Base-by-base conservation (phyloP, 257 asterid genomes). In the Henckelia pumila region DNA sequence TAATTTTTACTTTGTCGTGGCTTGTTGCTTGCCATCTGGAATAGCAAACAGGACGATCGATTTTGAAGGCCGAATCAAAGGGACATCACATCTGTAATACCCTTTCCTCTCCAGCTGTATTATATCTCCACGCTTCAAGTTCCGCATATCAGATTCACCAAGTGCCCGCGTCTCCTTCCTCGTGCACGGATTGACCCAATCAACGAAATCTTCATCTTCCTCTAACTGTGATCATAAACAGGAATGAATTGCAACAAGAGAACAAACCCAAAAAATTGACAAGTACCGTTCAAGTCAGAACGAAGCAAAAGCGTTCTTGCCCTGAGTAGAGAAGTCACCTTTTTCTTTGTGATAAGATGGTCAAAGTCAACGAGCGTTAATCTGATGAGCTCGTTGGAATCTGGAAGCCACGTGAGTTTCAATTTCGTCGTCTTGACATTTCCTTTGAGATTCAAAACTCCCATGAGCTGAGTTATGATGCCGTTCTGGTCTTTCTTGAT, bases 61-160 rank as follows among this genome's bases (percentile, higher is more conserved):
- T 78, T 88, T 84, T 2, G 95, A 81, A 6, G 95, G 65, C 66
- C 91, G 87, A 24, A 84, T 4, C 19, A 83, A 74, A 29, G 99
- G 95, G 28, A 72, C 94, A 73, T 93, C 97, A 17, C 99, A 93
- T 79, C 94, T 78, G 76, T 85, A 93, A 55, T 93, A 93, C 3
- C 97, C 96, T 76, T 93, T 93, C 44, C 98, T 81, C 85, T 90
- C 98, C 69, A 93, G 80, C 85, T 93, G 98, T 57, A 93, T 71
- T 21, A 90, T 73, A 32, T 90, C 98, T 0, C 98, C 95, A 1
- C 87, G 80, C 60, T 88, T 86, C 85, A 93, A 68, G 73, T 90
- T 86, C 70, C 98, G 75, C 97, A 86, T 89, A 72, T 88, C 88
- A 23, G 95, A 80, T 69, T 93, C 98, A 72, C 98, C 97, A 16